A percentile compares a stretch with the other conserved stretches of the same genome.
Conservation (phyloP, 1,139 yeast species). For the Pichia sp. region DNA sequence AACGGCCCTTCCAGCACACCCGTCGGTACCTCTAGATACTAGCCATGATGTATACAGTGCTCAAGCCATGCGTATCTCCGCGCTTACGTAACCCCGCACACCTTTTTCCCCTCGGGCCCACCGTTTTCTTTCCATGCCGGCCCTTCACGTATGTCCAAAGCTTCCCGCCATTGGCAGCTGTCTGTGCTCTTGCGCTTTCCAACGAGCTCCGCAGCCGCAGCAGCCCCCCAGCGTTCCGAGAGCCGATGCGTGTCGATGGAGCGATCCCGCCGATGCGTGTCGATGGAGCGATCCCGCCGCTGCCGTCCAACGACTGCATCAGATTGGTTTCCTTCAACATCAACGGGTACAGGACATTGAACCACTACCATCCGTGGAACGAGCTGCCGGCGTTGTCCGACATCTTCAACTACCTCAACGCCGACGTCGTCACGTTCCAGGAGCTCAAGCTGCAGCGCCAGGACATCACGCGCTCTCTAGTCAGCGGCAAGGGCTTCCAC, state of each 20-base stretch:
- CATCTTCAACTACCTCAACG: slow-evolving; percentile 54
- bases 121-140: too few relatives aligned
- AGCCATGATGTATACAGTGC: background rate
- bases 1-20: background rate
- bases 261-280: slow-evolving; percentile 9
- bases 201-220: too few relatives aligned
- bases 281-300: slow-evolving; percentile 16
- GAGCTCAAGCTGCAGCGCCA: slow-evolving; percentile 64
- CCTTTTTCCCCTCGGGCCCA: too few relatives aligned
- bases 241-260: too few relatives aligned
- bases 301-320: slow-evolving; percentile 15
- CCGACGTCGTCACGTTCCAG: slow-evolving; percentile 78
- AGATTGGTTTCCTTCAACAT: slow-evolving; percentile 61
- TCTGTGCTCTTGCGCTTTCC: too few relatives aligned
- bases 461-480: slow-evolving; percentile 42
- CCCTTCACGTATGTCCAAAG: too few relatives aligned
- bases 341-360: slow-evolving; percentile 76
- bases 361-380: slow-evolving; percentile 83
- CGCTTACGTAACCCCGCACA: too few relatives aligned
- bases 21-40: too few relatives aligned
- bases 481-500: slow-evolving; percentile 52
- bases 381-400: slow-evolving; percentile 43
- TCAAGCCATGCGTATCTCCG: too few relatives aligned
- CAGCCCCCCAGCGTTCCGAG: background rate
- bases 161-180: too few relatives aligned